Conservation (phyloP, 2,329 filamentous ascomycete genomes). For the Xylaria sp. region DNA sequence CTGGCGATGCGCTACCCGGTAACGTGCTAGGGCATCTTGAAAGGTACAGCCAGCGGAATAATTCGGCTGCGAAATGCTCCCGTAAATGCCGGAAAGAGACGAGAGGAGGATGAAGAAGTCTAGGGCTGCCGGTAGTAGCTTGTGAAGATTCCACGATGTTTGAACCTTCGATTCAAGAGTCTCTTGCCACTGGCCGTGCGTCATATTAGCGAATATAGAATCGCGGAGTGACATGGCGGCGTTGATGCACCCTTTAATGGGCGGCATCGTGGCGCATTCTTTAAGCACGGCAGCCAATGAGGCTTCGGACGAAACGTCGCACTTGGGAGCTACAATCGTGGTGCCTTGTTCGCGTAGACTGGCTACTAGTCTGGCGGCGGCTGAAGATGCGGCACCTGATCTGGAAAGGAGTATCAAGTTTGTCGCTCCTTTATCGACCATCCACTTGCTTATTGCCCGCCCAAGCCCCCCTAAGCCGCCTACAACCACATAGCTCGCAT, state of each 20-base stretch:
- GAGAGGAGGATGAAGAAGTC: constrained; percentile 1
- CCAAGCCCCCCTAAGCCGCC: constrained; percentile 23
- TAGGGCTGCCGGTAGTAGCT: background rate
- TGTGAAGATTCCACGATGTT: background rate
- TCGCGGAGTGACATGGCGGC: constrained; percentile 40
- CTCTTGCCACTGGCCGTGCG: background rate
- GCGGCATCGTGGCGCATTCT: background rate
- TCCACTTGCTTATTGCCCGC: constrained; percentile 11
- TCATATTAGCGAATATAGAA: background rate
- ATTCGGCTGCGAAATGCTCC: background rate
- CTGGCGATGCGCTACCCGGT: background rate
- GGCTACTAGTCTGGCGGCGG: background rate
- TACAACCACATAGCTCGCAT: constrained; percentile 5
- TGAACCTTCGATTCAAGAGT: background rate
- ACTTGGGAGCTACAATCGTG: background rate
- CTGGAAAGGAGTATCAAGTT: constrained; percentile 11
- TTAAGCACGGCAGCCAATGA: no score
- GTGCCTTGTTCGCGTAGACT: background rate
- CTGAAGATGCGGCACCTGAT: background rate
- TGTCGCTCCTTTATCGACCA: constrained; percentile 8
- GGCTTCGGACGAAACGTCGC: constrained; percentile 2
- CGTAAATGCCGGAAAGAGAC: background rate
- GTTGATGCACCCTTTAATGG: background rate
- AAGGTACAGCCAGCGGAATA: background rate
- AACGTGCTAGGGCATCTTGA: background rate